phyloP scores from a whole-genome alignment of 768 basidiomycete species.

The Podaxis sp. region DNA sequence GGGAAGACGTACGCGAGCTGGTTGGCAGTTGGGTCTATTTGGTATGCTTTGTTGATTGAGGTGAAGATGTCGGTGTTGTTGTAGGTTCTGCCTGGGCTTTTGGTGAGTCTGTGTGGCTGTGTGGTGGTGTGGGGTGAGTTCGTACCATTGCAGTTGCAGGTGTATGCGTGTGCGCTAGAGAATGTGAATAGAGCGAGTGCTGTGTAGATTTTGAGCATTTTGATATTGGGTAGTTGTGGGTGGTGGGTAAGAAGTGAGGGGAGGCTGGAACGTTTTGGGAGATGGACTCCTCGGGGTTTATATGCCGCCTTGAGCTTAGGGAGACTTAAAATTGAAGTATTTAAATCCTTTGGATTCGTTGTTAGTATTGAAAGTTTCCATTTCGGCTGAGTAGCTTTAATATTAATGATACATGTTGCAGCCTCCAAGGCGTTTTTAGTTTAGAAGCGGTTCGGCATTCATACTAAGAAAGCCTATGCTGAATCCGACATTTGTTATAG shows the following conservation, averaged over 20 bases:
- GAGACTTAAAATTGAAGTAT: not conserved
- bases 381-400: no score
- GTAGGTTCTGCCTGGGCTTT: not conserved
- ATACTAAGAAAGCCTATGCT: no score
- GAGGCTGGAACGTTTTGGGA: not conserved
- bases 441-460: no score
- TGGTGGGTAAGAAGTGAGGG: not conserved
- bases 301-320: not conserved
- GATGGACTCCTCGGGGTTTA: not conserved
- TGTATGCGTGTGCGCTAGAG: not conserved
- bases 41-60: not conserved
- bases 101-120: not conserved
- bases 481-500: no score
- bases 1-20: not conserved
- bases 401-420: no score
- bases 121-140: not conserved
- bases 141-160: not conserved
- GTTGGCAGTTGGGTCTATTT: conserved; percentile 4
- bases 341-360: no score
- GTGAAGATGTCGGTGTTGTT: conserved; percentile 1
- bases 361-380: no score
- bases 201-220: not conserved
- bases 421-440: no score
- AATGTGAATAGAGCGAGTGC: not conserved
- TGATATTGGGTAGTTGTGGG: not conserved